These are phyloP conservation scores for Larix sibirica DNA, from an alignment of 83 land plant genomes.

Conservation along the genomic window DNA sequence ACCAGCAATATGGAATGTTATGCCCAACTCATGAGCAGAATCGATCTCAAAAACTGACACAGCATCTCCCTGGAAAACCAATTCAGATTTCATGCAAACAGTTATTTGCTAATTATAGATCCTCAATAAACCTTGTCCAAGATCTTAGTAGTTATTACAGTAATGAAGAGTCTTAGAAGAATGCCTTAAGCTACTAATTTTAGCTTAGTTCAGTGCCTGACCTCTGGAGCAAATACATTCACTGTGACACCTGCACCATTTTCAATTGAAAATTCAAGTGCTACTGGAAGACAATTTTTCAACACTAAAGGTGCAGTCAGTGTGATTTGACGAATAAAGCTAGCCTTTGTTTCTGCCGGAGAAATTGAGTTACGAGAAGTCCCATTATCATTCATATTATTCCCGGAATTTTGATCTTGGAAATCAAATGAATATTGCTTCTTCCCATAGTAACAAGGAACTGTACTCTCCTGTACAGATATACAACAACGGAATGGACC, in stretches of 20 bases:
- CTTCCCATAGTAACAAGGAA: conserved; percentile 22
- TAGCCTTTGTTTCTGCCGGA: conserved; percentile 21
- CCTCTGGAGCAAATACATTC: conserved; percentile 64
- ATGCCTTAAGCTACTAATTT: neutral
- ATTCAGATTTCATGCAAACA: neutral
- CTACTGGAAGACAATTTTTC: conserved; percentile 78
- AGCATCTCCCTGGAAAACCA: conserved; percentile 61
- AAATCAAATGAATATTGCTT: conserved; percentile 18
- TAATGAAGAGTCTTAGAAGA: conserved; percentile 5
- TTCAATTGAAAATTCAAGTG: conserved; percentile 58
- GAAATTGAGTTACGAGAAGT: neutral
- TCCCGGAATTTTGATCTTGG: conserved; percentile 2
- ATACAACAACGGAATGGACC: conserved; percentile 94
- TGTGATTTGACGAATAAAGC: conserved; percentile 52
- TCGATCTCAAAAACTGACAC: conserved; percentile 75
- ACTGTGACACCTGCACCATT: conserved; percentile 60
- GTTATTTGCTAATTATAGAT: neutral
- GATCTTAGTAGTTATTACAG: neutral
- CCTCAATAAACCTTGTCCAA: neutral
- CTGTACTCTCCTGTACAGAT: conserved; percentile 46
- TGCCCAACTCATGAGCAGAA: conserved; percentile 74
- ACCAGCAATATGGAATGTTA: conserved; percentile 47
- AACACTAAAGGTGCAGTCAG: conserved; percentile 79
- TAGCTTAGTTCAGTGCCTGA: conserved; percentile 20
- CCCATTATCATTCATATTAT: neutral